Percentiles rank a stretch among this genome's conserved stretches.
phyloP scores from a whole-genome alignment of 106 monocot species.

The Phalaenopsis aphrodite region DNA sequence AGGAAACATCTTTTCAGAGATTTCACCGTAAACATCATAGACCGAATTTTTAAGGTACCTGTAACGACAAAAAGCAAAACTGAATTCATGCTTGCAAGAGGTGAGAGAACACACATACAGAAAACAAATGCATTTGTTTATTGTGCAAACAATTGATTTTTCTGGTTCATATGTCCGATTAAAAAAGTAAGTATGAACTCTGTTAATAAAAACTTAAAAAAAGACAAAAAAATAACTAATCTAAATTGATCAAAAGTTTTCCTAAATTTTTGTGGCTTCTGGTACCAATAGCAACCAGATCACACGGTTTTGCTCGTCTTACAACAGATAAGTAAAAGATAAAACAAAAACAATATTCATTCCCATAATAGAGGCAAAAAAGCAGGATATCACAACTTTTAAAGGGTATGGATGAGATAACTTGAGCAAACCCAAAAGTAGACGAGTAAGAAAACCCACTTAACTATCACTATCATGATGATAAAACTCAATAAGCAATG shows the following conservation, averaged over 20 bases:
- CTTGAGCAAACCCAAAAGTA: neutral
- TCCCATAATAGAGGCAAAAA: neutral
- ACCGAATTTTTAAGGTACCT: conserved; percentile 64
- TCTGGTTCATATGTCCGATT: too few relatives aligned
- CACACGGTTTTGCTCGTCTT: neutral
- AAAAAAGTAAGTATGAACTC: too few relatives aligned
- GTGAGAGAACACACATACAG: neutral
- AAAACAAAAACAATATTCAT: neutral
- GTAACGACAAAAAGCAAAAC: conserved; percentile 14
- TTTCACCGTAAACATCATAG: conserved; percentile 64
- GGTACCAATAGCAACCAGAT: neutral
- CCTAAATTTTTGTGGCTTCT: neutral
- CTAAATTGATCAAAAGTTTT: neutral
- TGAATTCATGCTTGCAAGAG: neutral
- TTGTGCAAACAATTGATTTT: neutral
- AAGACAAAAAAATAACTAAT: neutral
- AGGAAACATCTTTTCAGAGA: conserved; percentile 74
- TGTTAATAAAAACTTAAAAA: too few relatives aligned
- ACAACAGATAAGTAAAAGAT: neutral
- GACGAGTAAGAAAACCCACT: neutral
- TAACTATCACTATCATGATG: neutral
- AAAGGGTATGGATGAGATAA: neutral
- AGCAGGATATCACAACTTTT: neutral
- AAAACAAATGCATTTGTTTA: neutral
- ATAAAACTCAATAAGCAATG: neutral